Evolutionary conservation across 2,329 filamentous ascomycete genomes (phyloP).

Genomic region (Metarhizium anisopliae): DNA sequence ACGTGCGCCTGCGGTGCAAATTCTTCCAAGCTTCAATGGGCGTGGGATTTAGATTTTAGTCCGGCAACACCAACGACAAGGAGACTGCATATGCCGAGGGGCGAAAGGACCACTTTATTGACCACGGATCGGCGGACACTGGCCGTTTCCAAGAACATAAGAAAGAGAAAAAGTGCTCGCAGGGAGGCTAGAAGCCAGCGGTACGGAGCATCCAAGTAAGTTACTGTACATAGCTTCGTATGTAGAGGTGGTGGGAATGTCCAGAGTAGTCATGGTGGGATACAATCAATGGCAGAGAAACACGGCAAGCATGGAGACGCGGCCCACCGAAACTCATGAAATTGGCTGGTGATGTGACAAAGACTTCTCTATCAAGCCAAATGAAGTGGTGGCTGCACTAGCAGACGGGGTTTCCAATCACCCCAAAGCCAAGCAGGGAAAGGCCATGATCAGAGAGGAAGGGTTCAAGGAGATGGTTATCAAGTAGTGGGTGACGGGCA

Average conservation of each 20-base stretch:
- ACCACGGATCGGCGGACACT: background rate
- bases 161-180: too few species aligned
- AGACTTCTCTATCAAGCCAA: too few species aligned
- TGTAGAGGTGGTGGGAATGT: too few species aligned
- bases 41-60: conserved; percentile 1
- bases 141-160: background rate
- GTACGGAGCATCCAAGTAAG: too few species aligned
- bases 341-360: conserved; percentile 17
- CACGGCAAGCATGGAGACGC: conserved; percentile 7
- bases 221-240: too few species aligned
- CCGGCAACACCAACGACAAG: conserved; percentile 9
- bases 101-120: conserved; percentile 5
- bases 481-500: background rate
- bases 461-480: background rate
- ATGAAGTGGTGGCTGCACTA: too few species aligned
- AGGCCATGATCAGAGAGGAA: conserved; percentile 1
- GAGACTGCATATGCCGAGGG: conserved; percentile 31
- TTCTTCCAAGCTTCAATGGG: background rate
- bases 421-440: too few species aligned
- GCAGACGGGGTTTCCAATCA: too few species aligned
- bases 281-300: too few species aligned
- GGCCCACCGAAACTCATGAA: background rate
- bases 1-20: conserved; percentile 1
- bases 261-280: too few species aligned
- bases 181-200: too few species aligned